These are phyloP conservation scores for Takashimella koratensis DNA, from an alignment of 1,284 basidiomycete species.

Conservation along the genomic window DNA sequence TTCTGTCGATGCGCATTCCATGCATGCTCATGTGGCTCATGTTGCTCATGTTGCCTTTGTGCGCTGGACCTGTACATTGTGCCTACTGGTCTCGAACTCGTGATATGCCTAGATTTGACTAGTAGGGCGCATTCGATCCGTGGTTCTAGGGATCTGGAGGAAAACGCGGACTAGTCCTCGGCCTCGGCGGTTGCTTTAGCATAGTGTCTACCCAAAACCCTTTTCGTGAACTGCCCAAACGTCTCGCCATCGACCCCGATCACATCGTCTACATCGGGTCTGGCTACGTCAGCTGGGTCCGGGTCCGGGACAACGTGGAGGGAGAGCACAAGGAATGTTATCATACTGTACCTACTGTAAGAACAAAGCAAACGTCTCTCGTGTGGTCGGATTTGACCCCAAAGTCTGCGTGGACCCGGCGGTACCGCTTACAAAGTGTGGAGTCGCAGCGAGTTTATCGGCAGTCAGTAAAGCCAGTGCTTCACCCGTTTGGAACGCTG, in stretches of 20 bases:
- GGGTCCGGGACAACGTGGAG: not conserved
- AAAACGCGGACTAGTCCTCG: no score
- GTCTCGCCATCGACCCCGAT: conserved; percentile 62
- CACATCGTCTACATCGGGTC: conserved; percentile 70
- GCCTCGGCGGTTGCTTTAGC: conserved; percentile 7
- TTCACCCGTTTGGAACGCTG: conserved; percentile 92
- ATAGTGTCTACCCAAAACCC: conserved; percentile 77
- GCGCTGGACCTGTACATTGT: no score
- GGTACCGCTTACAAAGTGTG: conserved; percentile 72
- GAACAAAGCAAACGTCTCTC: conserved; percentile 80
- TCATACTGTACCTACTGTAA: conserved; percentile 67
- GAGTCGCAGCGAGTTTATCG: conserved; percentile 68
- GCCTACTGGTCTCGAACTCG: no score
- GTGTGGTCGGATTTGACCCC: conserved; percentile 52
- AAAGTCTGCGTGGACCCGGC: conserved; percentile 48
- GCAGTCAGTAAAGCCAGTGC: conserved; percentile 81
- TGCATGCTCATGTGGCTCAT: no score
- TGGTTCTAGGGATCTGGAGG: no score
- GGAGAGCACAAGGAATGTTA: not conserved
- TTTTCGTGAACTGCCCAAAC: conserved; percentile 84
- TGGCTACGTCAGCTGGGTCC: conserved; percentile 9
- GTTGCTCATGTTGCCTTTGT: no score
- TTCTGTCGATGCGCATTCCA: no score
- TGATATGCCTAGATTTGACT: no score
- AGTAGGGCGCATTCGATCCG: no score